Evolutionary conservation across 345 rosid genomes (phyloP).

Genomic region (Cardiospermum halicacabum): DNA sequence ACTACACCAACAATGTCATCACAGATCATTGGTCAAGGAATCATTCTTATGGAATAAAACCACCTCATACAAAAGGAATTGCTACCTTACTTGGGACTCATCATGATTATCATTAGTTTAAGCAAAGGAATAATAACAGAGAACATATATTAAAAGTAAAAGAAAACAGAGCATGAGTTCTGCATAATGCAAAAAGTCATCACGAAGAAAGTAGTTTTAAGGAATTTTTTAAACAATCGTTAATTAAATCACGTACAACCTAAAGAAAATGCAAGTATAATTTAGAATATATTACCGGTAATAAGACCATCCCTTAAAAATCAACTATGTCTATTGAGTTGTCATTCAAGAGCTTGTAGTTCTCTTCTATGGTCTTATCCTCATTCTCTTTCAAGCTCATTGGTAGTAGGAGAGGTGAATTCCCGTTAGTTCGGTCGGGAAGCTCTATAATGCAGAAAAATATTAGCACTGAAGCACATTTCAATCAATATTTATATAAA

Average conservation of each 20-base stretch:
- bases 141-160: too few species aligned
- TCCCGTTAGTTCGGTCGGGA: conserved; percentile 60
- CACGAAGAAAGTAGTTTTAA: too few species aligned
- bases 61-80: background rate
- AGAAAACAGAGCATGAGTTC: background rate
- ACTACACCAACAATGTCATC: background rate
- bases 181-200: background rate
- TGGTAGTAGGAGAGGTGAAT: conserved; percentile 54
- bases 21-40: background rate
- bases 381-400: conserved; percentile 63
- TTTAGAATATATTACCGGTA: conserved; percentile 41
- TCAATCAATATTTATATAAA: too few species aligned
- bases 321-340: conserved; percentile 77
- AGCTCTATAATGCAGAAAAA: conserved; percentile 52
- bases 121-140: background rate
- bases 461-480: conserved; percentile 11
- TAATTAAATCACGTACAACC: too few species aligned
- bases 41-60: background rate
- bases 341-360: conserved; percentile 91
- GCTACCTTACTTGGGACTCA: background rate
- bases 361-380: conserved; percentile 71
- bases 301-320: conserved; percentile 82
- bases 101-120: background rate
- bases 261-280: background rate
- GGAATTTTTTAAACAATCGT: too few species aligned